phyloP scores from a whole-genome alignment of 495 filamentous ascomycete genomes.

The Trypethelium eluteriae region DNA sequence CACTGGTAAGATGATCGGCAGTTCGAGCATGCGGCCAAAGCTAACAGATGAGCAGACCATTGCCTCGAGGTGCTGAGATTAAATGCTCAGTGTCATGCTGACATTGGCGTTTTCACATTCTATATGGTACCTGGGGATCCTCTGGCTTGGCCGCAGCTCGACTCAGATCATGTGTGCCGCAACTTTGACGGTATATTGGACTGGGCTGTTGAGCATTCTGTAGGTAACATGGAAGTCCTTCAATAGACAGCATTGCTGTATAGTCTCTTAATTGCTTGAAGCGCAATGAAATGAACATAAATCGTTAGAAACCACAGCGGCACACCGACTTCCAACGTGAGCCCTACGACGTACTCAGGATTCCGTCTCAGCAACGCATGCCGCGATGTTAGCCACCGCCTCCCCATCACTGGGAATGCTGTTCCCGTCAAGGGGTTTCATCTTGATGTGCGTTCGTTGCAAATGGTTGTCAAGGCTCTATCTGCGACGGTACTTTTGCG shows the following conservation, averaged over 20 bases:
- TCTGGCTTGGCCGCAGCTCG: slow-evolving; percentile 42
- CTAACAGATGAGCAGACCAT: slow-evolving; percentile 31
- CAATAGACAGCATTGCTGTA: not conserved
- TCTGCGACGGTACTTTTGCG: no score
- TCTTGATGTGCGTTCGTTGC: no score
- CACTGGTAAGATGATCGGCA: slow-evolving; percentile 27
- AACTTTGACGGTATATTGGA: slow-evolving; percentile 44
- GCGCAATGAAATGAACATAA: not conserved
- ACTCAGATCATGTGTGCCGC: slow-evolving; percentile 43
- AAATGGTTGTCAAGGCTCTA: no score
- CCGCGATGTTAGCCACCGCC: not conserved
- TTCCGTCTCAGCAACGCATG: not conserved
- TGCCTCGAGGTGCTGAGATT: slow-evolving; percentile 46
- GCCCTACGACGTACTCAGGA: not conserved
- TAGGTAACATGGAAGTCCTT: slow-evolving; percentile 21
- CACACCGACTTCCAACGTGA: not conserved
- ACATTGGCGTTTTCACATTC: slow-evolving; percentile 48
- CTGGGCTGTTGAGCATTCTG: slow-evolving; percentile 46
- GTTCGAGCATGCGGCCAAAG: not conserved
- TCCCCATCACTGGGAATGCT: not conserved
- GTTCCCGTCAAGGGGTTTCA: no score
- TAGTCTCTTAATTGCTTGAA: not conserved
- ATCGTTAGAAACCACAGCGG: not conserved
- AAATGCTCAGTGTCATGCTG: slow-evolving; percentile 46
- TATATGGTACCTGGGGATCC: slow-evolving; percentile 32